A percentile compares a stretch with the other conserved stretches of the same genome.
Conservation (phyloP, 176 grass and related monocot species). For the Oryza glumipatula region DNA sequence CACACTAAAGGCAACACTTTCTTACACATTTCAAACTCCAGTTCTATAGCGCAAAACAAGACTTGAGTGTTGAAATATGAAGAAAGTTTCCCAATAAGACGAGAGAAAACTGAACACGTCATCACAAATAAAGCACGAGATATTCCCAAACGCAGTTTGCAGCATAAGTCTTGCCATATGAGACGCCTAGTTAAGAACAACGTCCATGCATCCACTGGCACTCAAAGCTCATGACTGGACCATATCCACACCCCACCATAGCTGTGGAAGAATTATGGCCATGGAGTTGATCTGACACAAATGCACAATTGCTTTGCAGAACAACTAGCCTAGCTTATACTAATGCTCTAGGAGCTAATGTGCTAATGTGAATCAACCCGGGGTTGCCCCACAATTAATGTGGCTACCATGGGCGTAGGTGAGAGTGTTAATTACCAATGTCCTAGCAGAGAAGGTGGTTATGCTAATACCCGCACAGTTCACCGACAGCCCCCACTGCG, state of each 20-base stretch:
- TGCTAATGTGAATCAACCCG: slow-evolving; percentile 49
- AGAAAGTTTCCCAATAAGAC: slow-evolving; percentile 6
- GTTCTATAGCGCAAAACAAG: slow-evolving; percentile 10
- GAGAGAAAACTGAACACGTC: slow-evolving; percentile 25
- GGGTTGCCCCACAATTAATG: slow-evolving; percentile 66
- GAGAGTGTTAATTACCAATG: slow-evolving; percentile 72
- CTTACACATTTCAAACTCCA: slow-evolving; percentile 19
- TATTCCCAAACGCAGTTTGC: slow-evolving; percentile 1
- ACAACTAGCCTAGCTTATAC: slow-evolving; percentile 20
- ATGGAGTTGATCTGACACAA: slow-evolving; percentile 29
- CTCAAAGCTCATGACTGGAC: slow-evolving; percentile 34
- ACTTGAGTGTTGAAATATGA: not conserved
- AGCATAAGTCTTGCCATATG: slow-evolving; percentile 33
- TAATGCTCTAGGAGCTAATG: slow-evolving; percentile 16
- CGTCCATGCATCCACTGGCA: slow-evolving; percentile 31
- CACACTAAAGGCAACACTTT: slow-evolving; percentile 17
- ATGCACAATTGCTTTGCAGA: slow-evolving; percentile 31
- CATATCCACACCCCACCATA: not conserved
- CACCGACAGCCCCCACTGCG: slow-evolving; percentile 74
- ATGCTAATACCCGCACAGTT: slow-evolving; percentile 47
- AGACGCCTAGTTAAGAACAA: slow-evolving; percentile 15
- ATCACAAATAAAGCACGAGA: not conserved
- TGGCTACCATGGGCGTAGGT: slow-evolving; percentile 67
- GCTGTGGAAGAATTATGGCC: slow-evolving; percentile 7
- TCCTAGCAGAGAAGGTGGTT: slow-evolving; percentile 63